These are phyloP conservation scores for Leccinum griseonigrum DNA, from an alignment of 1,284 basidiomycete genomes.

Conservation along the genomic window DNA sequence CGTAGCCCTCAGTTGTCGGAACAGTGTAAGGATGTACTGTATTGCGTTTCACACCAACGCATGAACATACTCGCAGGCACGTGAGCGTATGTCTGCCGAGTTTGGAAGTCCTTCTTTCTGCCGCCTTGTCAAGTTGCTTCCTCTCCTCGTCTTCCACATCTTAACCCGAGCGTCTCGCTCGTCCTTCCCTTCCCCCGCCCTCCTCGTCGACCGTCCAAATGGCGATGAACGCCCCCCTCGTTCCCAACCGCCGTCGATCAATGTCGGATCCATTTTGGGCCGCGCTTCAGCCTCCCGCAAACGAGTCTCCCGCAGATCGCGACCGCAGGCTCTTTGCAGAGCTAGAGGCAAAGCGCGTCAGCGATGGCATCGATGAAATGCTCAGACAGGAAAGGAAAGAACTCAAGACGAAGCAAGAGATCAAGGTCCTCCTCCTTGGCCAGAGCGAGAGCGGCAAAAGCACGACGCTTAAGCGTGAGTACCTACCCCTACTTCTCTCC, in stretches of 20 bases:
- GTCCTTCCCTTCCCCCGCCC: constrained; percentile 1
- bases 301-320: constrained; percentile 66
- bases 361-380: constrained; percentile 76
- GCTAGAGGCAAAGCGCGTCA: constrained; percentile 65
- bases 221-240: constrained; percentile 29
- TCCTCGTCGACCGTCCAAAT: constrained; percentile 2
- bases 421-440: constrained; percentile 75
- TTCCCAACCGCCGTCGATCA: constrained; percentile 43
- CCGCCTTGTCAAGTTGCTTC: constrained; percentile 14
- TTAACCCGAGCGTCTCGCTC: constrained; percentile 21
- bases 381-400: constrained; percentile 60
- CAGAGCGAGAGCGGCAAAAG: constrained; percentile 83
- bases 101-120: constrained; percentile 28
- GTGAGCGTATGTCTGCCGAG: constrained; percentile 19
- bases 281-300: constrained; percentile 61
- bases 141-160: constrained; percentile 17
- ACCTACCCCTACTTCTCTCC: constrained; percentile 8
- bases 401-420: constrained; percentile 54
- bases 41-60: neutral
- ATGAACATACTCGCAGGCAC: constrained; percentile 9
- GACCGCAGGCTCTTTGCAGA: constrained; percentile 61
- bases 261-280: constrained; percentile 68
- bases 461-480: constrained; percentile 81
- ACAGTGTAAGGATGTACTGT: neutral
- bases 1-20: constrained; percentile 1